These are phyloP conservation scores for Zasmidium cellare DNA, from an alignment of 2,329 filamentous ascomycete species.

Conservation along the genomic window DNA sequence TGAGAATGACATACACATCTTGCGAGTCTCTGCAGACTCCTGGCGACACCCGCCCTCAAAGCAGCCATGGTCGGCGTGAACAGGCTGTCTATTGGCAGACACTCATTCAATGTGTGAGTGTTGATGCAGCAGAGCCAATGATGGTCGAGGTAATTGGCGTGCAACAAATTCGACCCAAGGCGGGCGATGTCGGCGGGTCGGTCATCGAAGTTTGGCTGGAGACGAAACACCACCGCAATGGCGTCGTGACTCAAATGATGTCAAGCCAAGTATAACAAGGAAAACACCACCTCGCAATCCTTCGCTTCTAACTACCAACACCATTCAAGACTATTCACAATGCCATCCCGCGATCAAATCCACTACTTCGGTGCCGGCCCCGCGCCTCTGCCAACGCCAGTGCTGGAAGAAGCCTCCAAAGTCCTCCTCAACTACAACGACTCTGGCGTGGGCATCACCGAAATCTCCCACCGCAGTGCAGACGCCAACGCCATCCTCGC, in stretches of 20 bases:
- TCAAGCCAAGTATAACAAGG: not conserved
- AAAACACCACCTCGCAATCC: not conserved
- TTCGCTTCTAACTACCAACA: not conserved
- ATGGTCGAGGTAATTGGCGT: not conserved
- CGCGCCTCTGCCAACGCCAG: conserved; percentile 77
- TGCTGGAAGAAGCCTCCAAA: conserved; percentile 71
- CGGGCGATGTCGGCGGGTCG: not conserved
- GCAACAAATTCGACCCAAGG: not conserved
- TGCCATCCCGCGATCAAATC: conserved; percentile 74
- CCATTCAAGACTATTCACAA: conserved; percentile 32
- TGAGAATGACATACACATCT: conserved; percentile 18
- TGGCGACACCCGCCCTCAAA: conserved; percentile 20
- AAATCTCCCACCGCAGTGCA: conserved; percentile 84
- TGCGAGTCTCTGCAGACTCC: conserved; percentile 21
- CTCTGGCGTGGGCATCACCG: conserved; percentile 81
- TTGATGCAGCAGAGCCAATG: not conserved
- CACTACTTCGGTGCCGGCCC: conserved; percentile 90
- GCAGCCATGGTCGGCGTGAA: conserved; percentile 15
- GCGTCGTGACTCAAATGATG: not conserved
- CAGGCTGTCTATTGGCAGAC: not conserved
- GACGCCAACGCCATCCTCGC: conserved; percentile 78
- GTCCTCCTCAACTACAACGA: conserved; percentile 79
- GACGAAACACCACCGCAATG: not conserved
- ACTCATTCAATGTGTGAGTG: not conserved
- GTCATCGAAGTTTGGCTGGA: not conserved